These are phyloP conservation scores for Bacidia gigantensis DNA, from an alignment of 495 filamentous ascomycete genomes.

Conservation along the genomic window DNA sequence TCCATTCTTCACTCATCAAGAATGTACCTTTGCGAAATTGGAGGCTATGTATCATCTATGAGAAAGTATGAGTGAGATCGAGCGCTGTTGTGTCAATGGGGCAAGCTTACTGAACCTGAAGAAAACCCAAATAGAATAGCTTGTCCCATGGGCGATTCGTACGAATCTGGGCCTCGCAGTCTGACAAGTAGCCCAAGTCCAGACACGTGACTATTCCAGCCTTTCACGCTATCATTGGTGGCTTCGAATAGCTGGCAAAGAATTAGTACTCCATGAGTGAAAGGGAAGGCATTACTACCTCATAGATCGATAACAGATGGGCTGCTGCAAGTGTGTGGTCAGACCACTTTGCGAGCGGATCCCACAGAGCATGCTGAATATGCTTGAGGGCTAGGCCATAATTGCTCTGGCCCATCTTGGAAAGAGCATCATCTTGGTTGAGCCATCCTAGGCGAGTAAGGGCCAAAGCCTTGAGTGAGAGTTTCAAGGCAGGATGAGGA, in stretches of 20 bases:
- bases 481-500: background rate
- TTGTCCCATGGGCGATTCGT: background rate
- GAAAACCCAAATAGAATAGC: background rate
- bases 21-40: background rate
- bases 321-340: conserved; percentile 8
- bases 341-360: background rate
- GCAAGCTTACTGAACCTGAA: conserved; percentile 2
- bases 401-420: background rate
- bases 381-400: conserved; percentile 7
- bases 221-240: conserved; percentile 8
- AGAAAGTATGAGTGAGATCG: background rate
- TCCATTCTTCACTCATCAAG: background rate
- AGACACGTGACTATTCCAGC: conserved; percentile 11
- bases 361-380: conserved; percentile 2
- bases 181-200: background rate
- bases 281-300: conserved; percentile 6
- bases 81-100: no score
- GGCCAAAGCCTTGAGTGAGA: conserved; percentile 11
- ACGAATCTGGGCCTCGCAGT: conserved; percentile 5
- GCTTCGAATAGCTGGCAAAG: conserved; percentile 7
- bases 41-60: conserved; percentile 2
- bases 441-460: conserved; percentile 11
- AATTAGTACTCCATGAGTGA: no score
- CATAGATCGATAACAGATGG: conserved; percentile 8
- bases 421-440: background rate